phyloP scores from a whole-genome alignment of 139 green algal genomes.

The Chlamydomonas eustigma region DNA sequence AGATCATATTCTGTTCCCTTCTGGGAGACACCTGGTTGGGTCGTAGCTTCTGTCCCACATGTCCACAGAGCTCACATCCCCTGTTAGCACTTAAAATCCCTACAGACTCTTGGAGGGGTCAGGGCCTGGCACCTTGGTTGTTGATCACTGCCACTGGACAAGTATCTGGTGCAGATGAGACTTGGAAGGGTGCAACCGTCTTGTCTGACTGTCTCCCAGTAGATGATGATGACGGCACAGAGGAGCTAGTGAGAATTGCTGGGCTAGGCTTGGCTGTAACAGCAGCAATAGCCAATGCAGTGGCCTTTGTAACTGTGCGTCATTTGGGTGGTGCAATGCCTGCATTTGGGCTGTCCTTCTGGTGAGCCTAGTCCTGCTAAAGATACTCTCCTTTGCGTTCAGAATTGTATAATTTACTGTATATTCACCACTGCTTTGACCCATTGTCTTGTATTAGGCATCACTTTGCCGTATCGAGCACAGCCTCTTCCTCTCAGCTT shows the following conservation, averaged over 20 bases:
- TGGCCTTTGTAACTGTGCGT: not conserved
- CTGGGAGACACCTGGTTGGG: not conserved
- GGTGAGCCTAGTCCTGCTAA: too few species aligned
- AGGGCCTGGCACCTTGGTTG: not conserved
- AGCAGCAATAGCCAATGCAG: not conserved
- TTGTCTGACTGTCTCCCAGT: not conserved
- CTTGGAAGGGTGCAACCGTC: too few species aligned
- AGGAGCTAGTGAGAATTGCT: too few species aligned
- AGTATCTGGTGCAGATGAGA: too few species aligned
- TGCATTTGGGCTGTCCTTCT: not conserved
- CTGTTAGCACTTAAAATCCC: not conserved
- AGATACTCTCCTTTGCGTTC: too few species aligned
- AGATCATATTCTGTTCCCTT: not conserved
- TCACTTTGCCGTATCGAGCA: not conserved
- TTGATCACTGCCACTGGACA: not conserved
- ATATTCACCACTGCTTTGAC: too few species aligned
- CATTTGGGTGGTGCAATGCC: not conserved
- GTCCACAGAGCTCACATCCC: too few species aligned
- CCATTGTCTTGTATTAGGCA: too few species aligned
- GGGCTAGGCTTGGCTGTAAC: not conserved
- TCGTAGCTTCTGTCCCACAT: not conserved
- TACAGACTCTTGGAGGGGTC: not conserved
- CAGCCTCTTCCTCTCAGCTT: not conserved
- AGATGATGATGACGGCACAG: not conserved
- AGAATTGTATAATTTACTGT: too few species aligned